Percentiles rank a stretch among this genome's conserved stretches.
These are phyloP conservation scores for Monosporascus sp. DNA, from an alignment of 2,329 filamentous ascomycete genomes.

Conservation along the genomic window DNA sequence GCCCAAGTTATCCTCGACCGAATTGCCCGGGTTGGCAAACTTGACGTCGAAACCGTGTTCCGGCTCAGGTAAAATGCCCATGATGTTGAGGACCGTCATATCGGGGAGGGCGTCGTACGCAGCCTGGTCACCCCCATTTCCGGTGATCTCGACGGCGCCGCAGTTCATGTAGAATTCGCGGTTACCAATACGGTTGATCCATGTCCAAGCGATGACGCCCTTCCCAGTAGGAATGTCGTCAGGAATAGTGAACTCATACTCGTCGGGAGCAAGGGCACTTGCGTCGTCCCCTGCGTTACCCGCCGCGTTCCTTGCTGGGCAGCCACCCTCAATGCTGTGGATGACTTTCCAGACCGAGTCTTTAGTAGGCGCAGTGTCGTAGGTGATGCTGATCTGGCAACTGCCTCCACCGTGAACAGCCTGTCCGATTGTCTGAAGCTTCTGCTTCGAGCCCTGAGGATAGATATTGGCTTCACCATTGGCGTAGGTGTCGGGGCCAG, in stretches of 20 bases:
- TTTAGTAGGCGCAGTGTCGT: slow-evolving; percentile 63
- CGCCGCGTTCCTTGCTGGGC: slow-evolving; percentile 54
- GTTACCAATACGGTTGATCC: slow-evolving; percentile 91
- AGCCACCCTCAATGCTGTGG: slow-evolving; percentile 80
- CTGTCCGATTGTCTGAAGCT: slow-evolving; percentile 61
- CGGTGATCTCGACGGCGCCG: slow-evolving; percentile 64
- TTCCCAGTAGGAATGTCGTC: slow-evolving; percentile 66
- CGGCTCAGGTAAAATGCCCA: slow-evolving; percentile 7
- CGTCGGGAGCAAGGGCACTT: slow-evolving; percentile 39
- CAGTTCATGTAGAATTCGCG: slow-evolving; percentile 99
- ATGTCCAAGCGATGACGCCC: slow-evolving; percentile 84
- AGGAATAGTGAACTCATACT: slow-evolving; percentile 69
- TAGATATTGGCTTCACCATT: slow-evolving; percentile 52
- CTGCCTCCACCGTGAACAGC: slow-evolving; percentile 88
- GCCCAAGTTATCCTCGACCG: slow-evolving; percentile 44
- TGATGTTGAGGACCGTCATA: slow-evolving; percentile 71
- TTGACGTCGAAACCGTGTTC: slow-evolving; percentile 43
- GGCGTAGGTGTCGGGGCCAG: slow-evolving; percentile 38
- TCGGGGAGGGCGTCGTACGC: slow-evolving; percentile 61
- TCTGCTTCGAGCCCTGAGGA: slow-evolving; percentile 55
- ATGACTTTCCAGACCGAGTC: slow-evolving; percentile 80
- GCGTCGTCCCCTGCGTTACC: slow-evolving; percentile 55
- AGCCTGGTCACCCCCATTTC: slow-evolving; percentile 40
- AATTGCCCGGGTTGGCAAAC: slow-evolving; percentile 64
- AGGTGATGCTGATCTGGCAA: slow-evolving; percentile 83